These are phyloP conservation scores for Clavariopsis aquatica DNA, from an alignment of 495 filamentous ascomycete genomes.

Conservation along the genomic window DNA sequence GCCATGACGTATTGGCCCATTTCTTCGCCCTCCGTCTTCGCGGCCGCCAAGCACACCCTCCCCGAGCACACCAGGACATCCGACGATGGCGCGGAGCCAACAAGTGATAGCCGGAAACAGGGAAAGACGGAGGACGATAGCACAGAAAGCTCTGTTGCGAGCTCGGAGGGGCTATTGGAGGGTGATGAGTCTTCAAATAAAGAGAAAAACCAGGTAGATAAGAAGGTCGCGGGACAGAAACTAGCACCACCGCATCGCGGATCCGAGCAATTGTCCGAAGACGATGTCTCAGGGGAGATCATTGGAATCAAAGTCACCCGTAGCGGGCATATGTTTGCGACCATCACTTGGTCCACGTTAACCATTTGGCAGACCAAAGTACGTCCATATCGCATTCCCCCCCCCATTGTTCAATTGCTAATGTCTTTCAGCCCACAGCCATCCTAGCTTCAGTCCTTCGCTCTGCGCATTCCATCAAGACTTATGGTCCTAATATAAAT, in stretches of 20 bases:
- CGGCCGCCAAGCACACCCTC: slow-evolving; percentile 41
- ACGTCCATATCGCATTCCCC: slow-evolving; percentile 44
- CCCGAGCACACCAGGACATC: slow-evolving; percentile 3
- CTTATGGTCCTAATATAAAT: slow-evolving; percentile 81
- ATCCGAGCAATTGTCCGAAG: slow-evolving; percentile 18
- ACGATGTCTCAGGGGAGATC: slow-evolving; percentile 48
- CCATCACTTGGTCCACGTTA: slow-evolving; percentile 78
- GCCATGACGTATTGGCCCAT: slow-evolving; percentile 42
- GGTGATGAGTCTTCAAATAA: slow-evolving; percentile 3
- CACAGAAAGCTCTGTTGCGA: not conserved
- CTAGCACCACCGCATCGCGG: not conserved
- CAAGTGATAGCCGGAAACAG: not conserved
- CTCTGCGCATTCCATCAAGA: slow-evolving; percentile 71
- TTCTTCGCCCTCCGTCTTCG: slow-evolving; percentile 36
- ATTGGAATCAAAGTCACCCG: slow-evolving; percentile 76
- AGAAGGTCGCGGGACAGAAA: slow-evolving; percentile 1
- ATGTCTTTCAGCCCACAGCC: slow-evolving; percentile 69
- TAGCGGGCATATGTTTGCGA: slow-evolving; percentile 83
- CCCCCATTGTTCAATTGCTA: slow-evolving; percentile 6
- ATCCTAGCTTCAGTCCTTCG: slow-evolving; percentile 82
- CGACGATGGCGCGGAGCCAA: slow-evolving; percentile 28
- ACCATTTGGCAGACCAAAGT: slow-evolving; percentile 96
- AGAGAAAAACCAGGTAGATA: not conserved
- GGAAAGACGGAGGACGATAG: slow-evolving; percentile 4
- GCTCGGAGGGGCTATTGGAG: slow-evolving; percentile 4